Base-by-base conservation (phyloP, 139 green algal genomes). In the Chlamydomonas schloesseri region DNA sequence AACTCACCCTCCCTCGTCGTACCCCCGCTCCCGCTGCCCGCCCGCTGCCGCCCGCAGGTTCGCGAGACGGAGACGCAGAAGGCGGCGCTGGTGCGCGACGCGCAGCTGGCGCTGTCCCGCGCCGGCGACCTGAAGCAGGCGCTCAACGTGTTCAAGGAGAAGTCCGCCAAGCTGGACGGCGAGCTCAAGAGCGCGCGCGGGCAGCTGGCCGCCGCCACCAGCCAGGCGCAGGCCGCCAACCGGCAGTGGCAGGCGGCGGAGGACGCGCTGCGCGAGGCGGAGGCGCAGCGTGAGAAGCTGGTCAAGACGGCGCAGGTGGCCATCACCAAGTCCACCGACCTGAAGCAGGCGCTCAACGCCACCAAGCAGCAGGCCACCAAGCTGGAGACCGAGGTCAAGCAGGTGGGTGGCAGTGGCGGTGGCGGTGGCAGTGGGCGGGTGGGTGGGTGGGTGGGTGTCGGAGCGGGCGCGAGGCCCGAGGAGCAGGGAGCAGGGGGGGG, bases 101-200 rank as follows among this genome's bases (percentile, higher is more conserved):
- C 80, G 31, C 80, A 86, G 80, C 62, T 86, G 80, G 80, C 80
- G n/a, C 80, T 86, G 20, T 58, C 47, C 80, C 55, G 36, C 33
- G 50, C 50, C 8, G 42, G 58, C 6, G 80, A 86, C 68, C 80
- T 86, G 18, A 86, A 86, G 80, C 80, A 86, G 65, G 80, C 80
- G 50, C 80, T 86, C 65, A 86, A 86, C 68, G 67, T 77, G 67
- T 86, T 86, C 47, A 86, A 86, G 65, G 67, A 86, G 68, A 86
- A 86, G 78, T 76, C 65, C 20, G 64, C 64, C 64, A 84, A 84
- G 78, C 65, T 84, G 78, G 78, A 84, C 50, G 28, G n/a, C 8
- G 78, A 84, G 42, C 78, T 84, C 4, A 67, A 55, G 46, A 28
- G 1, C 6, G 78, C 78, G 11, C 78, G 78, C 78, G 68, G 6